Evolutionary conservation across 441 rosid genomes (phyloP).

Genomic region (Daphne laureola): DNA sequence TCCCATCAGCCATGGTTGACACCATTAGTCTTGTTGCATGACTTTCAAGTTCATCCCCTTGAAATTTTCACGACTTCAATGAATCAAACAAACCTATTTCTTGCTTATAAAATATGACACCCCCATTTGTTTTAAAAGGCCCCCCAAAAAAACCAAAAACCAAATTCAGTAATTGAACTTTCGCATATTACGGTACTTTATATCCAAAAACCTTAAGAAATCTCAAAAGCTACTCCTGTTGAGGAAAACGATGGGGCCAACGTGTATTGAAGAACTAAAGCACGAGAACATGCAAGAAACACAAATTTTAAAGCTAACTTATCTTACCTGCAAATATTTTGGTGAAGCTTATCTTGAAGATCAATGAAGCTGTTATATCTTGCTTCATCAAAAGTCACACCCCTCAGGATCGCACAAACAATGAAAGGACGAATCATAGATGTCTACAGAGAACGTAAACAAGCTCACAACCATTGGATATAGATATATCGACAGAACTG

Average conservation of each 20-base stretch:
- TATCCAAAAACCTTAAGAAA: no score
- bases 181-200: no score
- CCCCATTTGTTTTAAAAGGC: no score
- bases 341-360: slow-evolving; percentile 97
- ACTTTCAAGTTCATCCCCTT: no score
- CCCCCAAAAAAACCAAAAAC: no score
- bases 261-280: not conserved
- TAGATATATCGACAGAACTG: slow-evolving; percentile 6
- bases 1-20: no score
- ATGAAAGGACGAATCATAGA: slow-evolving; percentile 57
- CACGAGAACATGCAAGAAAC: not conserved
- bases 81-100: no score
- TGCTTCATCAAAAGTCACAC: slow-evolving; percentile 73
- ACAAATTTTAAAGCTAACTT: not conserved
- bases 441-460: slow-evolving; percentile 37
- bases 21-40: no score
- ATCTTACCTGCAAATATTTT: slow-evolving; percentile 83
- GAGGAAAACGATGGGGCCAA: not conserved
- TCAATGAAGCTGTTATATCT: slow-evolving; percentile 93
- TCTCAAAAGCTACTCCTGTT: not conserved
- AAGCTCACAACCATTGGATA: slow-evolving; percentile 1
- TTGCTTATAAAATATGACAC: no score
- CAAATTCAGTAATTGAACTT: no score
- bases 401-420: slow-evolving; percentile 87
- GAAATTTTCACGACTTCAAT: no score